Base-by-base conservation (phyloP, 371 early-diverging fungal species). In the Mucor indicus region DNA sequence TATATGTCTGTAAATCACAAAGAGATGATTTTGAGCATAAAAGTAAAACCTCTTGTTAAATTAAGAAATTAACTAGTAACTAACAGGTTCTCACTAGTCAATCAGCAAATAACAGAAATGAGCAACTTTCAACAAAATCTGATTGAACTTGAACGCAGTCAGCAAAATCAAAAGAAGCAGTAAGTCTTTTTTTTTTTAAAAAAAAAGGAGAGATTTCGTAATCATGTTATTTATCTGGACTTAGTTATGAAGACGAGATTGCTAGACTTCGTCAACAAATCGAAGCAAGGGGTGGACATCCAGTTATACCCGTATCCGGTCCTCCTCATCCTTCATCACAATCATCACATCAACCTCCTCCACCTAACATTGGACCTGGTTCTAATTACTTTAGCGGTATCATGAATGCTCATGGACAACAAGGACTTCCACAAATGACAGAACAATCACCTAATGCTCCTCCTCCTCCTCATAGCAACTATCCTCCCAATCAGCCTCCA, bases 1-100 rank as follows among this genome's bases (percentile, higher is more conserved):
- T 83, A 5, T 75, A 81, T 48, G 62, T 82, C 23, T 85, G 69
- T 67, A 89, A 89, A 64, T 71, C 80, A 23, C 91, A 93, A 67
- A 74, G 91, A 44, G 94, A 95, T 57, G 95, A 93, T 43, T 84
- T 85, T 60, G 96, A 95, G 63, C 89, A 90, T 53, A 89, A 92
- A 69, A 79, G 93, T 92, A 84, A 67, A 81, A 11, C 23, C 15
- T 16, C 6, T 22, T 41, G 37, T 27, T 37, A 13, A 7, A 33
- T 39, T 22, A 23, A 24, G 37, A 13, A 33, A 12, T 36, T 20
- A 36, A 17, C 22, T 25, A 21, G 36, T 36, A 31, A 40, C 13
- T 10, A 17, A 23, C 27, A 23, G 21, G 7, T 27, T 27, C 11
- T 7, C 5, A 27, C 23, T 63, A 83, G 86, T 87, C 53, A 77